Evolutionary conservation across 495 filamentous ascomycete species (phyloP).

Genomic region (Talaromyces nanjingensis): DNA sequence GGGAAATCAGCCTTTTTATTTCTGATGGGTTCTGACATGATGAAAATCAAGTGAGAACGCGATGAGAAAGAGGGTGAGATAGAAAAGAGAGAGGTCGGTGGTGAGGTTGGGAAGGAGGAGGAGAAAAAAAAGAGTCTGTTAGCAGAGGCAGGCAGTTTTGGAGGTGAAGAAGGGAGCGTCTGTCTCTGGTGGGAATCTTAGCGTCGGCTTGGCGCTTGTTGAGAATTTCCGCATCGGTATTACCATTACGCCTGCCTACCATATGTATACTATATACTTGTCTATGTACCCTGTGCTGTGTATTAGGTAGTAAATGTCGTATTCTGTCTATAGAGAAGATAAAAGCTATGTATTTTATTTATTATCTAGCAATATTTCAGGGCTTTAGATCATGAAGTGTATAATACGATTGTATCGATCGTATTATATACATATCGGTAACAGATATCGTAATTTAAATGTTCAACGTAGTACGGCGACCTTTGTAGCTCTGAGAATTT

Average conservation of each 20-base stretch:
- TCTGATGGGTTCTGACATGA: constrained; percentile 85
- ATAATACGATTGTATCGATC: background rate
- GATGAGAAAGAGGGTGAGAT: background rate
- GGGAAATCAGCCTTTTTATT: constrained; percentile 80
- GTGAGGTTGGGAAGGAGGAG: constrained; percentile 15
- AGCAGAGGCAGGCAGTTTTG: constrained; percentile 19
- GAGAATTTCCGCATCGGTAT: constrained; percentile 20
- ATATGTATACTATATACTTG: background rate
- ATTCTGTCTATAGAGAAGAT: background rate
- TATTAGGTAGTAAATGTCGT: background rate
- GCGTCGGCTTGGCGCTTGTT: constrained; percentile 44
- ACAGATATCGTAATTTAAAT: background rate
- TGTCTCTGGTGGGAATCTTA: constrained; percentile 41
- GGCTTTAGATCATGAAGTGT: background rate
- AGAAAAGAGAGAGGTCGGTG: background rate
- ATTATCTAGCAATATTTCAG: background rate
- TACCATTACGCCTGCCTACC: background rate
- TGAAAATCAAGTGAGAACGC: constrained; percentile 15
- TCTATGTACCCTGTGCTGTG: no score
- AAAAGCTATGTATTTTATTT: background rate
- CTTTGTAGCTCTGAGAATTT: background rate
- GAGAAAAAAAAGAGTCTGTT: constrained; percentile 19
- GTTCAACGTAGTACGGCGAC: background rate
- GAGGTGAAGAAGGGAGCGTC: constrained; percentile 31
- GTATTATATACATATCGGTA: background rate